phyloP scores from a whole-genome alignment of 1,139 yeast species.

The Blastobotrys capitulatus region DNA sequence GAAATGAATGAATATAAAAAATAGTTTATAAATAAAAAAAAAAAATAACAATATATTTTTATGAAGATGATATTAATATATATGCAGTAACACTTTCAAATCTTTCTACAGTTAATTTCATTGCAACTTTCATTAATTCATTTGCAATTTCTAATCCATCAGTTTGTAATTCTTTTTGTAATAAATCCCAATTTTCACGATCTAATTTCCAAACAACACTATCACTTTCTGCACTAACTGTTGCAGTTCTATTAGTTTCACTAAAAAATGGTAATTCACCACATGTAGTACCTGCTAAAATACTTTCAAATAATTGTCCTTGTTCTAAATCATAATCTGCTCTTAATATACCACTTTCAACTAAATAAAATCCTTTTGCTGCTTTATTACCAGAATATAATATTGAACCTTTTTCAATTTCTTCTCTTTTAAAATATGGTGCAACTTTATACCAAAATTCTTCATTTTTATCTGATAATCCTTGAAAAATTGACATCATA shows the following conservation, averaged over 20 bases:
- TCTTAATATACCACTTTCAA: constrained; percentile 75
- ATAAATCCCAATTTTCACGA: constrained; percentile 39
- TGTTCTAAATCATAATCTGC: constrained; percentile 51
- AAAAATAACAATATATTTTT: constrained; percentile 2
- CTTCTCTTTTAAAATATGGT: constrained; percentile 48
- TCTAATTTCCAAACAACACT: constrained; percentile 71
- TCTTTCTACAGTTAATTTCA: constrained; percentile 65
- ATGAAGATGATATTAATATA: constrained; percentile 26
- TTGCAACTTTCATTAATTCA: constrained; percentile 61
- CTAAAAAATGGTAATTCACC: constrained; percentile 62
- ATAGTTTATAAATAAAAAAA: not conserved
- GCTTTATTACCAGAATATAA: constrained; percentile 30
- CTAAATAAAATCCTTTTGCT: constrained; percentile 47
- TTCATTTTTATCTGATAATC: constrained; percentile 54
- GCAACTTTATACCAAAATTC: constrained; percentile 59
- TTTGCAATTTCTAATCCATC: constrained; percentile 53
- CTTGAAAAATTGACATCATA: constrained; percentile 64
- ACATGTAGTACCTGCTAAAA: constrained; percentile 85
- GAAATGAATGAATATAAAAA: not conserved
- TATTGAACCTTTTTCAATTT: constrained; percentile 43
- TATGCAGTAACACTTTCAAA: constrained; percentile 43
- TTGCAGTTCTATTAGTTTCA: constrained; percentile 38
- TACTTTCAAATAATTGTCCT: constrained; percentile 64
- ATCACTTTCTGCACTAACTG: constrained; percentile 44
- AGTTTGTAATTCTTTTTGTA: constrained; percentile 37